Conservation (phyloP, 257 asterid genomes). For the Solanum rostratum region DNA sequence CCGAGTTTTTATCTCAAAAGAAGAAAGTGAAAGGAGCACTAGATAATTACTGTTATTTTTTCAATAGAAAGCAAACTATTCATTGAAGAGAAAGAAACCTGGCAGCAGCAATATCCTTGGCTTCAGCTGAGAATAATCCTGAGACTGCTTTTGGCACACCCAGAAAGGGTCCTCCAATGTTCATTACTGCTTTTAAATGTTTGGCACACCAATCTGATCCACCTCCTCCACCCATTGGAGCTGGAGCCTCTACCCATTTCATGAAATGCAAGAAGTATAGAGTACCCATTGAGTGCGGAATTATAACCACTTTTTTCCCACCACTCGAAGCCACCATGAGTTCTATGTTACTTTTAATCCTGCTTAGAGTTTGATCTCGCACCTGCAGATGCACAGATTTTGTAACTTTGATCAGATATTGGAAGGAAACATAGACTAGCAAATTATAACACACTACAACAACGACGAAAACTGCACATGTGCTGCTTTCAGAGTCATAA, state of each 20-base stretch:
- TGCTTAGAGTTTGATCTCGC: constrained; percentile 71
- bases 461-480: neutral
- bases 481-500: neutral
- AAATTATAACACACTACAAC: neutral
- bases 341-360: constrained; percentile 71
- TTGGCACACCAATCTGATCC: constrained; percentile 73
- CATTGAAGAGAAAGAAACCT: constrained; percentile 32
- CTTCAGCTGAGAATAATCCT: constrained; percentile 79
- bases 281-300: constrained; percentile 85
- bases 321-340: constrained; percentile 62
- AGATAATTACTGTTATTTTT: neutral
- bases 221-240: constrained; percentile 85
- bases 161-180: constrained; percentile 75
- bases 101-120: constrained; percentile 67
- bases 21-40: neutral
- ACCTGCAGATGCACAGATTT: constrained; percentile 27
- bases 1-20: neutral
- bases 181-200: constrained; percentile 73
- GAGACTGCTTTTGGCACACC: constrained; percentile 76
- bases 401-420: neutral
- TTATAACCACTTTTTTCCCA: constrained; percentile 65
- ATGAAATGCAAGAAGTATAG: constrained; percentile 76
- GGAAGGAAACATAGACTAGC: neutral
- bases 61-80: neutral
- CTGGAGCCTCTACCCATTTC: constrained; percentile 87